Evolutionary conservation across 306 rosid genomes (phyloP).

Genomic region (Spatholobus suberectus): DNA sequence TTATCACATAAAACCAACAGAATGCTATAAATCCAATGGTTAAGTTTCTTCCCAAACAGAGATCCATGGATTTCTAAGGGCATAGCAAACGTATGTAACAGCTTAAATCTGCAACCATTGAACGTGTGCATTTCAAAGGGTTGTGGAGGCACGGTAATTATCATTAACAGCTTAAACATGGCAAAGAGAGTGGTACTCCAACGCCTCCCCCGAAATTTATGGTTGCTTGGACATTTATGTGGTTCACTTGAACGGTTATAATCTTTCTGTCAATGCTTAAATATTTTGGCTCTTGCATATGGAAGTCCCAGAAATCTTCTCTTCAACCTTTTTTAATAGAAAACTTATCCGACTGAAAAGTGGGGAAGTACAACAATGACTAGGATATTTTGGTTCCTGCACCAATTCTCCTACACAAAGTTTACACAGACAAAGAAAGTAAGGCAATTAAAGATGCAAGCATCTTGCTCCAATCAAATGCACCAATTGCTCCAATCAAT

Average conservation of each 20-base stretch:
- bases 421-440: neutral
- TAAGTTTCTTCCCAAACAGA: neutral
- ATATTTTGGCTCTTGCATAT: neutral
- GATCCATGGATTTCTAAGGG: neutral
- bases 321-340: neutral
- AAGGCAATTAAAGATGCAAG: constrained; percentile 7
- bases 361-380: neutral
- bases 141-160: neutral
- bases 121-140: neutral
- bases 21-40: constrained; percentile 35
- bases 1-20: neutral
- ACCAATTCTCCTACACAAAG: neutral
- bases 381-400: too few relatives aligned
- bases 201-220: neutral
- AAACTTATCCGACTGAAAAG: neutral
- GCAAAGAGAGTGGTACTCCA: neutral
- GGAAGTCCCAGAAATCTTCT: neutral
- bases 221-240: neutral
- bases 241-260: neutral
- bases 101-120: constrained; percentile 1
- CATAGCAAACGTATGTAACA: neutral
- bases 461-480: neutral
- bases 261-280: neutral
- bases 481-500: too few relatives aligned
- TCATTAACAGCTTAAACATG: neutral